Evolutionary conservation across 2,329 filamentous ascomycete genomes (phyloP).

Genomic region (Ceratocystis diversiconidia): DNA sequence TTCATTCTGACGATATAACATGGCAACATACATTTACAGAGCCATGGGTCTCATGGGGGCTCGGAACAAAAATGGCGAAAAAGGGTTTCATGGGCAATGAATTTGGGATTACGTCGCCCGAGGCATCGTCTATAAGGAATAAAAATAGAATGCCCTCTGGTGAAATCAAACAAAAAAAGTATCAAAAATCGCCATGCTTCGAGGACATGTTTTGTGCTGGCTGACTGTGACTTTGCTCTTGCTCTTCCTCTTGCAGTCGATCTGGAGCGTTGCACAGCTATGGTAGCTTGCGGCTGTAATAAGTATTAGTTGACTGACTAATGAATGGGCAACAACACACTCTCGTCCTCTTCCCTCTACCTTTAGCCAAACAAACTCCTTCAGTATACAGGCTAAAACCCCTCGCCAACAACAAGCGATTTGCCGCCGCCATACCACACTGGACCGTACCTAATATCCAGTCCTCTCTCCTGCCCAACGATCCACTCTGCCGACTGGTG

Average conservation of each 20-base stretch:
- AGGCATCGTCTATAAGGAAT: slow-evolving; percentile 33
- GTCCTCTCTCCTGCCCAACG: slow-evolving; percentile 70
- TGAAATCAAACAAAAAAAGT: slow-evolving; percentile 20
- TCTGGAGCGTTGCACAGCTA: neutral
- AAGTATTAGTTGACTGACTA: neutral
- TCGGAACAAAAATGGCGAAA: slow-evolving; percentile 29
- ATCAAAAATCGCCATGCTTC: slow-evolving; percentile 8
- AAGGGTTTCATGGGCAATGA: slow-evolving; percentile 30
- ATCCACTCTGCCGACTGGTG: slow-evolving; percentile 65
- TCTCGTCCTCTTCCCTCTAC: too few species aligned
- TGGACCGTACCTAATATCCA: slow-evolving; percentile 59
- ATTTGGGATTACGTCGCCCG: slow-evolving; percentile 23
- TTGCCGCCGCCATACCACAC: slow-evolving; percentile 83
- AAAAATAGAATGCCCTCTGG: slow-evolving; percentile 25
- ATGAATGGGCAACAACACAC: slow-evolving; percentile 6
- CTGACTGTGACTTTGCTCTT: neutral
- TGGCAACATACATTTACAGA: slow-evolving; percentile 11
- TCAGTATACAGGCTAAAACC: slow-evolving; percentile 32
- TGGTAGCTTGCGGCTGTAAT: neutral
- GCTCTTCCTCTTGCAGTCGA: neutral
- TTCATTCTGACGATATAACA: slow-evolving; percentile 33
- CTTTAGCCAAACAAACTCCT: neutral
- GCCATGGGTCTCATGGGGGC: slow-evolving; percentile 13
- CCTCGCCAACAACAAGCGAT: slow-evolving; percentile 48
- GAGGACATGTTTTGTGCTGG: neutral